These are phyloP conservation scores for Martiniozyma asiatica DNA, from an alignment of 1,139 yeast species.

Conservation along the genomic window DNA sequence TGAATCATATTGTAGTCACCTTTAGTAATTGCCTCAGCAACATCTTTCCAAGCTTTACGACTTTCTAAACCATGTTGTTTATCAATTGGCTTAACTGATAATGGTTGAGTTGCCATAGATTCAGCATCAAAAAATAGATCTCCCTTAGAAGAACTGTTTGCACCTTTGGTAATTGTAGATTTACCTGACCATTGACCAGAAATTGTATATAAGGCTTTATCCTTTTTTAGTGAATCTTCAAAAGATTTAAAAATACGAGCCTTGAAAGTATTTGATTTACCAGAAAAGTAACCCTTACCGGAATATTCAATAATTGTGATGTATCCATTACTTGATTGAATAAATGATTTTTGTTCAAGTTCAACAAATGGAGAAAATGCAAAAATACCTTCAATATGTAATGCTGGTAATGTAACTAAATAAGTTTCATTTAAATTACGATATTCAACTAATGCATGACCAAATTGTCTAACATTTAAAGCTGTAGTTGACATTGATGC, in stretches of 20 bases:
- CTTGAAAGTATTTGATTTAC: constrained; percentile 86
- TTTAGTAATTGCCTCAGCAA: constrained; percentile 71
- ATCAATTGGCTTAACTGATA: constrained; percentile 67
- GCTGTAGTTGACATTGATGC: constrained; percentile 74
- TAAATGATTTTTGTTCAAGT: constrained; percentile 72
- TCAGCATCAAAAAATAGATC: constrained; percentile 57
- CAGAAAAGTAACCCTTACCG: constrained; percentile 94
- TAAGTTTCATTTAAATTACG: constrained; percentile 52
- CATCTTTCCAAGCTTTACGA: constrained; percentile 76
- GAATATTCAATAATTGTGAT: constrained; percentile 64
- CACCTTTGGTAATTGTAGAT: constrained; percentile 40
- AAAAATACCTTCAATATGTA: constrained; percentile 86
- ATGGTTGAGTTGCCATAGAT: constrained; percentile 35
- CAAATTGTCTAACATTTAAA: constrained; percentile 78
- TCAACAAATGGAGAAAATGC: constrained; percentile 80
- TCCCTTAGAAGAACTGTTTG: constrained; percentile 17
- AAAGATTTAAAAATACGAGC: constrained; percentile 59
- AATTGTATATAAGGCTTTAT: constrained; percentile 63
- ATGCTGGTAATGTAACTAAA: constrained; percentile 83
- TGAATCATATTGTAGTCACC: constrained; percentile 69
- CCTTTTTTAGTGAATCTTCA: constrained; percentile 37
- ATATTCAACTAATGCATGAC: constrained; percentile 70
- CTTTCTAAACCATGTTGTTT: constrained; percentile 68
- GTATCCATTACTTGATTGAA: constrained; percentile 74
- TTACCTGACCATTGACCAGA: constrained; percentile 88